Evolutionary conservation across 192 early-diverging fungal genomes (phyloP).

Genomic region (Mortierella claussenii): DNA sequence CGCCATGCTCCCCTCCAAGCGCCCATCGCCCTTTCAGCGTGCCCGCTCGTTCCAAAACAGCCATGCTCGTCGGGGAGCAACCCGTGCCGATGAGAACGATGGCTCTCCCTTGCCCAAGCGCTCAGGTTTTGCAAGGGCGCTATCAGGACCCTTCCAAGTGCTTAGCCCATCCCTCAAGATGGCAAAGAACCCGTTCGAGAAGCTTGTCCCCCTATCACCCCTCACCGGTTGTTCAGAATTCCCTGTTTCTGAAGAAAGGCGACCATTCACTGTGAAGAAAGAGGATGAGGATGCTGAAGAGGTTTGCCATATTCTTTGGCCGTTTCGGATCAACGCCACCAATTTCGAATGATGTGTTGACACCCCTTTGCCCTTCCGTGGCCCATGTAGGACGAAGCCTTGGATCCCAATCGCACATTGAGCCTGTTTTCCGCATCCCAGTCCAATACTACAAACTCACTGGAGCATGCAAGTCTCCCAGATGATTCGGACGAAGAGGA

Average conservation of each 20-base stretch:
- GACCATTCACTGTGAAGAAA: background rate
- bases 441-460: background rate
- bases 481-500: conserved; percentile 22
- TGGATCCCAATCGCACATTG: conserved; percentile 42
- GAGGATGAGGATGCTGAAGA: too few species aligned
- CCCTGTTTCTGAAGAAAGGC: background rate
- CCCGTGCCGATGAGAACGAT: background rate
- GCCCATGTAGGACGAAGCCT: conserved; percentile 32
- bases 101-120: conserved; percentile 33
- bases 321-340: too few species aligned
- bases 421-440: conserved; percentile 42
- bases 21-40: conserved; percentile 28
- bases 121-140: conserved; percentile 16
- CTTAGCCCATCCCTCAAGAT: conserved; percentile 20
- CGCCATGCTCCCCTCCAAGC: conserved; percentile 29
- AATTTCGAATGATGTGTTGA: too few species aligned
- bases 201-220: conserved; percentile 1
- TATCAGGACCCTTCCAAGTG: conserved; percentile 45
- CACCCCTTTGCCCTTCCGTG: too few species aligned
- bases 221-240: background rate
- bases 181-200: conserved; percentile 42
- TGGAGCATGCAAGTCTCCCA: background rate
- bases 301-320: too few species aligned
- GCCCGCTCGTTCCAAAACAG: conserved; percentile 22
- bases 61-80: background rate